Base-by-base conservation (phyloP, 768 basidiomycete species). In the Mycena vulgaris region DNA sequence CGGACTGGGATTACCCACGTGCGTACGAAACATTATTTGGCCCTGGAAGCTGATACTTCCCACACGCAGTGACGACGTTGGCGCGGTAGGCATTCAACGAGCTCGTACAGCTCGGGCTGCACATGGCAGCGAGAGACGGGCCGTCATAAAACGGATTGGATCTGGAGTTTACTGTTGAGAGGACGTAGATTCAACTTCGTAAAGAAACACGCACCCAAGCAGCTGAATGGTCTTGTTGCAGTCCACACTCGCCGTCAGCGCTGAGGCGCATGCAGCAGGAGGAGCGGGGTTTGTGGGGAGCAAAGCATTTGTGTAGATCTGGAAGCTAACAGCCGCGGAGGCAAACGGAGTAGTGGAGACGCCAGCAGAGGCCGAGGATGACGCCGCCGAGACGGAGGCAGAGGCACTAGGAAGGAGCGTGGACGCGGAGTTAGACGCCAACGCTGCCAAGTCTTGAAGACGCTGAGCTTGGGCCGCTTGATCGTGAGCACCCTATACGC, bases 1-100 rank as follows among this genome's bases (percentile, higher is more conserved):
- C 42, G 10, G 42, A 37, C 30, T 45, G 39, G 23, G n/a, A 5
- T 49, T 37, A 67, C 65, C 23, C 19, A 51, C 55, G 31, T 2
- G 57, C 56, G 23, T 51, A 78, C 28, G 75, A 72, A 33, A 61
- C 62, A 51, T 75, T 72, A 48, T 69, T 74, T 16, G 69, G 63
- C 17, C 69, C 75, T 10, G 68, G 66, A 37, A 77, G 31, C 40
- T 39, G 31, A 59, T 72, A 74, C 8, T 17, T 67, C 23, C 68
- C 73, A 57, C 78, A 78, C 9, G 75, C 71, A 35, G 69, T 66
- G 21, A 72, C 73, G 27, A 78, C 75, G 23, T 40, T 59, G 37
- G 69, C 66, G 25, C 78, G 71, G 51, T 78, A 78, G 25, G 67
- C 59, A 57, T 63, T 49, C 17, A 78, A 63, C 13, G 71, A 70